Evolutionary conservation across 495 filamentous ascomycete species (phyloP), one percentile per base, ranked within the genome.

Genomic region (Lindgomyces ingoldianus): DNA sequence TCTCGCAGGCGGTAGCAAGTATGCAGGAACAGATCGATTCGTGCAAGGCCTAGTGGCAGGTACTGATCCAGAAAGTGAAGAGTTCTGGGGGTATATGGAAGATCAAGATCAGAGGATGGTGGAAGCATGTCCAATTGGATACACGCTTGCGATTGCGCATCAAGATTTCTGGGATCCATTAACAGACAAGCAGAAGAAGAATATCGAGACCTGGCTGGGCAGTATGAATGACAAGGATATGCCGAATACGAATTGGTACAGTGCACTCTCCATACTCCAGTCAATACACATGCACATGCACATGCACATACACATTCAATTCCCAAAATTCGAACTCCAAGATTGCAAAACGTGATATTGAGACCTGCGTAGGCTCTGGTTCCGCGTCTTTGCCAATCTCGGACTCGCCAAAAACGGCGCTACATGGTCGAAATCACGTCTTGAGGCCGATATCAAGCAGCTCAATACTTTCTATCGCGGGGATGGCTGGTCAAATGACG

Each of bases 41-140:
- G 79, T 88, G 14, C 76, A 84, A 42, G 89, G 89, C 12, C 78
- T 91, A 42, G 82, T 81, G 42, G 80, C 83, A 19, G 89, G 88
- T 0, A 90, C 87, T 0, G 84, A 91, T 59, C 86, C 87, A 1
- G 76, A 81, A 41, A 79, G 78, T 63, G 76, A 81, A 0, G 88
- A 91, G 75, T 91, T 84, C 68, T 93, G 89, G 88, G 88, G 88
- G 4, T 82, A 82, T 39, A 85, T 87, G 55, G 79, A 85, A 64
- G 87, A 90, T 70, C 81, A 85, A 57, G 89, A 91, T 65, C 88
- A 91, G 78, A 78, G 89, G n/a, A 91, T 91, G 88, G 89, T 91
- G 19, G 89, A 91, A 72, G 90, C 91, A 82, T 91, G 87, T 68
- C 88, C 89, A 12, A 80, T 91, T 58, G 83, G 83, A 10, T 89